Evolutionary conservation across 2,329 filamentous ascomycete species (phyloP).

Genomic region (Coniosporium tulheliwenetii): DNA sequence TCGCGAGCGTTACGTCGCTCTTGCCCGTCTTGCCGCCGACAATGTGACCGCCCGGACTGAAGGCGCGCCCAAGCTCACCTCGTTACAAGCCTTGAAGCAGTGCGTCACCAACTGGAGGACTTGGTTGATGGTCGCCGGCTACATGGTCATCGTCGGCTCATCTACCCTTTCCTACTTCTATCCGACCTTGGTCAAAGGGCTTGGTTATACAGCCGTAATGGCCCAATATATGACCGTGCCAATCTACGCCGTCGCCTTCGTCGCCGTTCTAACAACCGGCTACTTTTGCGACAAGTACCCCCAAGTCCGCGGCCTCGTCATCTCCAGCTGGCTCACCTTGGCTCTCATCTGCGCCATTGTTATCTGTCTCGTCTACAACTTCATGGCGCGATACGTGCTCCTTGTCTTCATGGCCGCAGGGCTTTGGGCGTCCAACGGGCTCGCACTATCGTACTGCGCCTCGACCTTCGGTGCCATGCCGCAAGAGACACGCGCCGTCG

Average conservation of each 20-base stretch:
- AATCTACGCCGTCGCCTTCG: slow-evolving; percentile 38
- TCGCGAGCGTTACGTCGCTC: slow-evolving; percentile 26
- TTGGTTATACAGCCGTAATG: slow-evolving; percentile 30
- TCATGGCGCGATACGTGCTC: slow-evolving; percentile 36
- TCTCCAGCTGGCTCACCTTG: slow-evolving; percentile 31
- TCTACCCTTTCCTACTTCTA: slow-evolving; percentile 40
- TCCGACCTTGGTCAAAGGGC: slow-evolving; percentile 34
- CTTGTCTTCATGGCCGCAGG: slow-evolving; percentile 41
- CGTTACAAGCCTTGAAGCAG: slow-evolving; percentile 20
- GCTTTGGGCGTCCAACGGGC: slow-evolving; percentile 37
- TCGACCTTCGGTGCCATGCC: slow-evolving; percentile 35
- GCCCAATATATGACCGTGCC: slow-evolving; percentile 38
- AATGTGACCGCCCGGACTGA: slow-evolving; percentile 19
- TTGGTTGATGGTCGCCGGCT: slow-evolving; percentile 32
- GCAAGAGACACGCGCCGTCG: slow-evolving; percentile 35
- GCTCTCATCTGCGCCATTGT: slow-evolving; percentile 22
- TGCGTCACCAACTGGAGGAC: slow-evolving; percentile 30
- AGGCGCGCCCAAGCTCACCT: slow-evolving; percentile 17
- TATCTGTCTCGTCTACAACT: slow-evolving; percentile 30
- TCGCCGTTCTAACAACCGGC: slow-evolving; percentile 30
- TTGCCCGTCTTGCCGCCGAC: slow-evolving; percentile 28
- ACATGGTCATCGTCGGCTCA: slow-evolving; percentile 34
- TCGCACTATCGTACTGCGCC: slow-evolving; percentile 35
- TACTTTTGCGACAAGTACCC: slow-evolving; percentile 32
- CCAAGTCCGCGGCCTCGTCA: slow-evolving; percentile 30